Percentiles rank a stretch among this genome's conserved stretches.
Conservation (phyloP, 2,329 filamentous ascomycete species). For the Xenoacremonium recifei region DNA sequence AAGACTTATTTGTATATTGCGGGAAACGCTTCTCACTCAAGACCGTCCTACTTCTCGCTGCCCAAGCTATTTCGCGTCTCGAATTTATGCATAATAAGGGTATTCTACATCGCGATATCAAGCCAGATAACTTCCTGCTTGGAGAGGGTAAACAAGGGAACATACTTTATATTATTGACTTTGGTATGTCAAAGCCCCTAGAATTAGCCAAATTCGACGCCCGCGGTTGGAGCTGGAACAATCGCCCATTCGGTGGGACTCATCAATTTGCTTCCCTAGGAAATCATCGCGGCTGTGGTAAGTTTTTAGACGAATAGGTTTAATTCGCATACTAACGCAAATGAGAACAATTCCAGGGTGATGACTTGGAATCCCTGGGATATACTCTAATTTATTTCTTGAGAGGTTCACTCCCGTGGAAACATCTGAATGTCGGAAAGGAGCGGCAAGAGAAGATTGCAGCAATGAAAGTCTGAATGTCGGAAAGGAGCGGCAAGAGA, state of each 20-base stretch:
- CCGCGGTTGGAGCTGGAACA: not conserved
- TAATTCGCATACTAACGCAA: too few species aligned
- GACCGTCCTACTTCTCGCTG: slow-evolving; percentile 19
- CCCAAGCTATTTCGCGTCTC: slow-evolving; percentile 17
- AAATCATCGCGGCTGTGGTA: too few species aligned
- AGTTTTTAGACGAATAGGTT: too few species aligned
- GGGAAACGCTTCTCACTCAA: slow-evolving; percentile 18
- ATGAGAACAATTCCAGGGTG: too few species aligned
- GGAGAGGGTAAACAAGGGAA: slow-evolving; percentile 16
- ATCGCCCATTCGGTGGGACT: slow-evolving; percentile 12
- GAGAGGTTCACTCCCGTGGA: too few species aligned
- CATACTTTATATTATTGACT: slow-evolving; percentile 17
- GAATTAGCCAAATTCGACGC: slow-evolving; percentile 6
- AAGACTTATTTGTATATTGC: slow-evolving; percentile 54
- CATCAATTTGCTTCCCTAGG: slow-evolving; percentile 17
- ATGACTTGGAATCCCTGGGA: too few species aligned
- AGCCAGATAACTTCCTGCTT: slow-evolving; percentile 22
- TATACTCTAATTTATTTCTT: too few species aligned
- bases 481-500: too few species aligned
- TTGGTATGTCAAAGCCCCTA: slow-evolving; percentile 16
- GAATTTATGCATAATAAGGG: slow-evolving; percentile 12
- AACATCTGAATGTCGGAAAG: too few species aligned
- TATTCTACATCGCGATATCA: slow-evolving; percentile 19
- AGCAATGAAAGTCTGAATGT: too few species aligned
- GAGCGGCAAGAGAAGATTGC: too few species aligned